Evolutionary conservation across 495 filamentous ascomycete species (phyloP).

Genomic region (Immersiella caudata): DNA sequence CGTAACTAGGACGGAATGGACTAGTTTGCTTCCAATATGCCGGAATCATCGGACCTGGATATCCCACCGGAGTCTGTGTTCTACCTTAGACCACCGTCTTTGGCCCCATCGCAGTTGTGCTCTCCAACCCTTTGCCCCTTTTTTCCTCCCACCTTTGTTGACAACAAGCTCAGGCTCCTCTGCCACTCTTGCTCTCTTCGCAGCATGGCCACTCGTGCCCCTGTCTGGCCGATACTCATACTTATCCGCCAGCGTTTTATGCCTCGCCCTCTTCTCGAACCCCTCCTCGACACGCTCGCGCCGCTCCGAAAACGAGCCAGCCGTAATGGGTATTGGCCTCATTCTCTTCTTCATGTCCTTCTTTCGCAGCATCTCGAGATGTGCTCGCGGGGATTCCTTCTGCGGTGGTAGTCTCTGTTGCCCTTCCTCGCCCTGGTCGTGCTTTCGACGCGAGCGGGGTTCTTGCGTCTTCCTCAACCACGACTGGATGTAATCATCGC

Average conservation of each 20-base stretch:
- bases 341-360: constrained; percentile 20
- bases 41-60: not conserved
- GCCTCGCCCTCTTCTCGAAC: constrained; percentile 63
- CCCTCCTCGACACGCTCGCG: constrained; percentile 5
- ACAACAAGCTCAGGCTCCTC: not conserved
- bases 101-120: not conserved
- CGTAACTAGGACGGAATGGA: not conserved
- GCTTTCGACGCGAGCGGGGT: not conserved
- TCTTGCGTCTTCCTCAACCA: constrained; percentile 40
- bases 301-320: not conserved
- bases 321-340: constrained; percentile 8
- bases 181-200: too few relatives aligned
- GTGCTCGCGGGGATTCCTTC: not conserved
- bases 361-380: not conserved
- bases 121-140: not conserved
- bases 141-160: too few relatives aligned
- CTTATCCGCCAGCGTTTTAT: constrained; percentile 63
- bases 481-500: constrained; percentile 31
- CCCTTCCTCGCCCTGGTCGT: not conserved
- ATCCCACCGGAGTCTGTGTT: not conserved
- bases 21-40: not conserved
- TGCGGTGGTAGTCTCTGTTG: not conserved
- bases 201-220: not conserved
- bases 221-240: constrained; percentile 50
- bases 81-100: not conserved